Percentiles rank a stretch among this genome's conserved stretches.
Conservation (phyloP, 805 yeast species). For the Candida mattraensis region DNA sequence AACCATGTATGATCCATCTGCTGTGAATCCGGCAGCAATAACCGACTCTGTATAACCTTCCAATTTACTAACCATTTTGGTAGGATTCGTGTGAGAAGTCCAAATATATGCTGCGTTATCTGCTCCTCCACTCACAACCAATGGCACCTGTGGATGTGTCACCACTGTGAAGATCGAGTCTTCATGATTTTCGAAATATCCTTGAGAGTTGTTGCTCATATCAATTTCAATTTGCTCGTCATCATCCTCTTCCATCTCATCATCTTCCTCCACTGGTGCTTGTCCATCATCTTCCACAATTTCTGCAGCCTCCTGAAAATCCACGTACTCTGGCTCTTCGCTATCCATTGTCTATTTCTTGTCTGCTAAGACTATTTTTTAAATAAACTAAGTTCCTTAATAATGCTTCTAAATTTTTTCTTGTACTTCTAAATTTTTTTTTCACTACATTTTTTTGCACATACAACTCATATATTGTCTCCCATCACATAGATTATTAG, state of each 20-base stretch:
- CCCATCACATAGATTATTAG: too few species aligned
- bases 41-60: constrained; percentile 88
- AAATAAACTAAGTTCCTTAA: constrained; percentile 1
- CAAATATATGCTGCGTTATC: constrained; percentile 87
- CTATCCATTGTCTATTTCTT: too few species aligned
- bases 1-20: constrained; percentile 75
- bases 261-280: constrained; percentile 37
- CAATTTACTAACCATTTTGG: constrained; percentile 73
- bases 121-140: constrained; percentile 93
- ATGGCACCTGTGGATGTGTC: constrained; percentile 79
- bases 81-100: constrained; percentile 88
- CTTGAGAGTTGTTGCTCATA: constrained; percentile 83
- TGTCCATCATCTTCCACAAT: constrained; percentile 32
- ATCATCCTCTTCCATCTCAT: constrained; percentile 40
- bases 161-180: constrained; percentile 87
- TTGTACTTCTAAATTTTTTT: constrained; percentile 1
- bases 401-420: constrained; percentile 5
- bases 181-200: constrained; percentile 85
- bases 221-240: constrained; percentile 71
- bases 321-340: constrained; percentile 30
- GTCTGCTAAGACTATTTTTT: background rate
- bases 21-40: constrained; percentile 77
- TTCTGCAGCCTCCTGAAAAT: constrained; percentile 33
- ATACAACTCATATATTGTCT: too few species aligned
- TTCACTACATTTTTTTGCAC: too few species aligned